Conservation (phyloP, 768 basidiomycete genomes). For the Psilocybe azurescens region DNA sequence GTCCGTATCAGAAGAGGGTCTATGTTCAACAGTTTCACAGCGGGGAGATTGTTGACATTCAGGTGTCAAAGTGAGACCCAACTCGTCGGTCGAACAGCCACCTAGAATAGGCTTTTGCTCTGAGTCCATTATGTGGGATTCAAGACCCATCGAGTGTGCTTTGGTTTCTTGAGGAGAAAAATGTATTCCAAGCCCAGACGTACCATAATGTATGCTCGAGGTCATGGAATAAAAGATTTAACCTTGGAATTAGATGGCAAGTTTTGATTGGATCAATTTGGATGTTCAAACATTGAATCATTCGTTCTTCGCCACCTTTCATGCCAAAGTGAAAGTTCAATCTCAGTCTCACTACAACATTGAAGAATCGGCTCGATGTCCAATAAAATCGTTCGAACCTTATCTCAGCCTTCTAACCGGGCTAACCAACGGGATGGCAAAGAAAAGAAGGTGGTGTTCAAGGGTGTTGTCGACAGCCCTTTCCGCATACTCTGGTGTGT, state of each 20-base stretch:
- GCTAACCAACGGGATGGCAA: conserved; percentile 47
- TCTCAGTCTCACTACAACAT: background rate
- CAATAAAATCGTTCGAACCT: conserved; percentile 52
- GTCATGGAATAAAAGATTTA: background rate
- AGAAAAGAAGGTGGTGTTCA: conserved; percentile 72
- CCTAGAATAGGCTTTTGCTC: no score
- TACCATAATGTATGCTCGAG: background rate
- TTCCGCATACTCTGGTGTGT: conserved; percentile 70
- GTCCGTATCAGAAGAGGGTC: no score
- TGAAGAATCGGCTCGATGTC: conserved; percentile 36
- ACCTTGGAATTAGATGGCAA: background rate
- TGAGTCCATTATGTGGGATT: no score
- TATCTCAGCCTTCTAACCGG: conserved; percentile 69
- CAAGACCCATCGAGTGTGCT: no score
- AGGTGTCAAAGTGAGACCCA: no score
- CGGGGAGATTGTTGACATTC: no score
- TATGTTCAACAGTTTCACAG: no score
- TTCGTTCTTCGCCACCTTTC: no score
- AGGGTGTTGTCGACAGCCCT: conserved; percentile 74
- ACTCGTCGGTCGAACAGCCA: no score
- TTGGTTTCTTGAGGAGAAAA: background rate
- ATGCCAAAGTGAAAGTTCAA: background rate
- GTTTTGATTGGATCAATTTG: no score
- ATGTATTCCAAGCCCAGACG: conserved; percentile 15
- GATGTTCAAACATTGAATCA: no score